phyloP scores from a whole-genome alignment of 108 stramenopile species.

The Seminavis robusta region DNA sequence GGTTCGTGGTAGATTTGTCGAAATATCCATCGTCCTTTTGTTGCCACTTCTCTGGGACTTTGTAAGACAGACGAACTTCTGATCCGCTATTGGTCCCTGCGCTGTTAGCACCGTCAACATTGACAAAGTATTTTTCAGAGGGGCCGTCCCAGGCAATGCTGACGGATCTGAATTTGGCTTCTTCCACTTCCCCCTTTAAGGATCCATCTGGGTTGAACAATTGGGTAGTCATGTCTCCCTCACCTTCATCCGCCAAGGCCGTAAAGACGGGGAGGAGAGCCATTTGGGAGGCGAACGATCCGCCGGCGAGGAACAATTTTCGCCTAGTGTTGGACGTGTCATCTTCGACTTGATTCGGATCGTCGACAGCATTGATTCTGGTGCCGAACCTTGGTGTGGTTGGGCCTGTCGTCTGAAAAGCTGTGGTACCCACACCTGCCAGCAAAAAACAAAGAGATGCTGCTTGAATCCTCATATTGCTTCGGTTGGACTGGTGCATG shows the following conservation, averaged over 20 bases:
- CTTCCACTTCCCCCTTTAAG: slow-evolving; percentile 43
- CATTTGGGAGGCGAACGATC: too few species aligned
- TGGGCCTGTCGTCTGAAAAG: too few species aligned
- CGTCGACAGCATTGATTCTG: too few species aligned
- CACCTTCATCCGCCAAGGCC: slow-evolving; percentile 4
- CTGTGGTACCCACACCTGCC: too few species aligned
- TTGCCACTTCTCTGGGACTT: slow-evolving; percentile 70
- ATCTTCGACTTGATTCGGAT: too few species aligned
- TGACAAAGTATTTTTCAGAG: slow-evolving; percentile 27
- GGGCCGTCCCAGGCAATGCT: slow-evolving; percentile 32
- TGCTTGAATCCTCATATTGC: too few species aligned
- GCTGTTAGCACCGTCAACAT: slow-evolving; percentile 33
- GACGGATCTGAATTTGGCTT: slow-evolving; percentile 56
- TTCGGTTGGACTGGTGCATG: too few species aligned
- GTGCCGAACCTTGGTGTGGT: too few species aligned
- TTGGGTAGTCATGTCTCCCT: slow-evolving; percentile 47
- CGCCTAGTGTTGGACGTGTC: too few species aligned
- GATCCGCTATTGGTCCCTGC: slow-evolving; percentile 10
- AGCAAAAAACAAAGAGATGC: too few species aligned
- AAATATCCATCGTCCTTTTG: slow-evolving; percentile 35
- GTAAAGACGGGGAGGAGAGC: background rate
- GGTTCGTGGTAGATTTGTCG: slow-evolving; percentile 59
- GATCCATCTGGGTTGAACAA: slow-evolving; percentile 80
- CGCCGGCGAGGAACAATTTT: too few species aligned
- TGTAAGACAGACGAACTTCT: slow-evolving; percentile 42